Evolutionary conservation across 2,329 filamentous ascomycete genomes (phyloP), one percentile per base, ranked within the genome.

Genomic region (Stromatinia cepivora): DNA sequence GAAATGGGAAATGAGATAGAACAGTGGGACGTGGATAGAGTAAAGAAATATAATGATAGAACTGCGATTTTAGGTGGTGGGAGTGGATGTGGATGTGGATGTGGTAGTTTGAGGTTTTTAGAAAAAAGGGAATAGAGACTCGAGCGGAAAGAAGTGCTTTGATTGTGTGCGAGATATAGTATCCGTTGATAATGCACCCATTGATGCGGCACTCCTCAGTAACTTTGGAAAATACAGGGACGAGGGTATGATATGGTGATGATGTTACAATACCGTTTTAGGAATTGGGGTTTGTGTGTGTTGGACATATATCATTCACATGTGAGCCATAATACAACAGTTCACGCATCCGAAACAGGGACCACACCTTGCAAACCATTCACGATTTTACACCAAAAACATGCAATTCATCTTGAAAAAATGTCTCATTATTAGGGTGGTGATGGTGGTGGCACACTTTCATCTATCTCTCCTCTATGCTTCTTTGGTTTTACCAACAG

Each of bases 131-230:
- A 31, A 31, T 31, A 31, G 31, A 4, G 31, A 31, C 31, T 4
- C 31, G 2, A 42, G 39, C 9, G 39, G 42, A 15, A 45, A 45
- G 5, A 48, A 10, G 20, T 48, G 46, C 9, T 22, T 8, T 46
- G 20, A 22, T 22, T 46, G 17, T 22, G 7, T 20, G 45, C 20
- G 20, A 22, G 45, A 46, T 75, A 82, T 98, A 65, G 86, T 97
- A 39, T 86, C 93, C 1, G 93, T 98, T 15, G 94, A 98, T 82
- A 98, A 98, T 78, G 93, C 94, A 5, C 94, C 94, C 2, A 85
- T 97, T 11, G 93, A 96, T 78, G 91, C 91, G 20, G 85, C 87
- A 0, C 84, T 98, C 4, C 86, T 87, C 72, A 87, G 86, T 72
- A 87, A 90, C 76, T 98, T 98, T 78, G 87, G 84, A 4, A 88